phyloP scores from a whole-genome alignment of 257 asterid species.

The Leonotis leonurus region DNA sequence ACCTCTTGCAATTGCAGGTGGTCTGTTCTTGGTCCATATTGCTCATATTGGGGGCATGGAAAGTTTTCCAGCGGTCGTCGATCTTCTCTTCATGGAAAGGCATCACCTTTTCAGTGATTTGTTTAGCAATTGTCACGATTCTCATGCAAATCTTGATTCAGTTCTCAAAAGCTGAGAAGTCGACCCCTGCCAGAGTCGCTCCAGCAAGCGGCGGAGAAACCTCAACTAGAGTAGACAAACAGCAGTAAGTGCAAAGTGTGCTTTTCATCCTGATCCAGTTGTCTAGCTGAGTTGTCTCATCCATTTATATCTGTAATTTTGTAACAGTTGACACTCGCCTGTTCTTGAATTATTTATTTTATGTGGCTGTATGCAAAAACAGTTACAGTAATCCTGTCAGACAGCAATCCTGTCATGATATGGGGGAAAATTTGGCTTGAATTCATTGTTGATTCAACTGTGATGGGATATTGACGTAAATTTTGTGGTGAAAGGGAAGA shows the following conservation, averaged over 20 bases:
- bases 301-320: slow-evolving; percentile 19
- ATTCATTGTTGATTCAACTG: slow-evolving; percentile 4
- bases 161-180: slow-evolving; percentile 75
- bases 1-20: slow-evolving; percentile 45
- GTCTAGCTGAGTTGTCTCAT: slow-evolving; percentile 10
- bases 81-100: slow-evolving; percentile 92
- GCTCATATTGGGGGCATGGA: slow-evolving; percentile 43
- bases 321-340: slow-evolving; percentile 7
- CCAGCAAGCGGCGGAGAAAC: slow-evolving; percentile 37
- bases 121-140: slow-evolving; percentile 48
- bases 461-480: slow-evolving; percentile 1
- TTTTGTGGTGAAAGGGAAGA: slow-evolving; percentile 11
- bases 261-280: slow-evolving; percentile 2
- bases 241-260: slow-evolving; percentile 18
- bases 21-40: slow-evolving; percentile 64
- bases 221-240: slow-evolving; percentile 23
- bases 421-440: slow-evolving; percentile 8
- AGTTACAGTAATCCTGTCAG: slow-evolving; percentile 16
- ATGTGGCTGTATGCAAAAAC: slow-evolving; percentile 13
- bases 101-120: slow-evolving; percentile 39
- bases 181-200: slow-evolving; percentile 66
- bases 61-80: slow-evolving; percentile 51
- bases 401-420: slow-evolving; percentile 9
- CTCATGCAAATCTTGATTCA: slow-evolving; percentile 91
- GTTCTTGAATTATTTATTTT: slow-evolving; percentile 17